phyloP scores from a whole-genome alignment of 371 early-diverging fungal species.

The Apophysomyces variabilis region DNA sequence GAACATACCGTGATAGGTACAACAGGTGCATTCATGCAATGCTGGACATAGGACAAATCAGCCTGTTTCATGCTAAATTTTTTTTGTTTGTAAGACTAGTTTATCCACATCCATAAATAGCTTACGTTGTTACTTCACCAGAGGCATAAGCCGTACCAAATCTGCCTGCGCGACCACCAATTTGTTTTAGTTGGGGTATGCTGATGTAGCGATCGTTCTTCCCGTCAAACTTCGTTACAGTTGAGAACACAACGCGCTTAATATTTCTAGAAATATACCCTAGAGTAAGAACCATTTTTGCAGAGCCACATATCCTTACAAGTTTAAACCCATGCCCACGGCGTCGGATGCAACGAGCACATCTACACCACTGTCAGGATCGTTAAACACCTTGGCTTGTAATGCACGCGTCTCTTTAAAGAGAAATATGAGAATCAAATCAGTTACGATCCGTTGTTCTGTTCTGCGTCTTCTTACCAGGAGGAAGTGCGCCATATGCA shows the following conservation, averaged over 20 bases:
- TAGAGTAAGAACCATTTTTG: background rate
- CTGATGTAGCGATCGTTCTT: conserved; percentile 49
- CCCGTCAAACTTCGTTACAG: conserved; percentile 83
- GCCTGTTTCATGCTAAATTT: conserved; percentile 22
- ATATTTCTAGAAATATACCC: conserved; percentile 65
- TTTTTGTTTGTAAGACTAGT: conserved; percentile 14
- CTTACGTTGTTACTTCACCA: conserved; percentile 72
- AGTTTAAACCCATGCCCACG: conserved; percentile 96
- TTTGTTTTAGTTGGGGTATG: conserved; percentile 88
- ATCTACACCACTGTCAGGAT: conserved; percentile 76
- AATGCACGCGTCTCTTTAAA: conserved; percentile 77
- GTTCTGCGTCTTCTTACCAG: conserved; percentile 49
- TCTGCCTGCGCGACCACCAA: conserved; percentile 95
- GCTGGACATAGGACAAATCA: conserved; percentile 38
- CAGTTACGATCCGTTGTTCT: too few relatives aligned
- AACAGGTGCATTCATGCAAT: conserved; percentile 38
- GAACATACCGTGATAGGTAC: conserved; percentile 34
- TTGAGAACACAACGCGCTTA: conserved; percentile 83
- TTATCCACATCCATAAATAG: conserved; percentile 2
- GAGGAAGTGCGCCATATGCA: conserved; percentile 92
- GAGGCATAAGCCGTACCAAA: conserved; percentile 69
- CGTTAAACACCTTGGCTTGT: conserved; percentile 93
- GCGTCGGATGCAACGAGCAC: conserved; percentile 96
- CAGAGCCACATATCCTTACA: conserved; percentile 54
- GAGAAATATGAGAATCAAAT: too few relatives aligned